Evolutionary conservation across 345 rosid genomes (phyloP).

Genomic region (Mangifera indica): DNA sequence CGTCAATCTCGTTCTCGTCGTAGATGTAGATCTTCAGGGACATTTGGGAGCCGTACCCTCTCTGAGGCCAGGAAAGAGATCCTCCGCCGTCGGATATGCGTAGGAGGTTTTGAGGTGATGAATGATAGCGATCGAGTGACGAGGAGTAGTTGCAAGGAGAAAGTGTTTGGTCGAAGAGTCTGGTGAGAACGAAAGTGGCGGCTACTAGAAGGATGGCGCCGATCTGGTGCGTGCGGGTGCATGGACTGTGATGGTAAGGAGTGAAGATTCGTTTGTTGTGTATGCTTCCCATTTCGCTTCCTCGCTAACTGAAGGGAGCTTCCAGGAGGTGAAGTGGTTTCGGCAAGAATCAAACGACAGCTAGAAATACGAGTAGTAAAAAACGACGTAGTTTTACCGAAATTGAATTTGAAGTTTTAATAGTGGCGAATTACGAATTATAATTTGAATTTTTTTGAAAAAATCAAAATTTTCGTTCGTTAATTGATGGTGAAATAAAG

Average conservation of each 20-base stretch:
- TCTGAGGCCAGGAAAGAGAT: conserved; percentile 52
- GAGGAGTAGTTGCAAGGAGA: conserved; percentile 36
- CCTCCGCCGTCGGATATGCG: conserved; percentile 23
- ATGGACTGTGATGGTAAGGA: conserved; percentile 51
- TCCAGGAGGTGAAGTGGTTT: background rate
- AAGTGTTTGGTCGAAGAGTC: conserved; percentile 64
- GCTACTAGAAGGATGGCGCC: conserved; percentile 68
- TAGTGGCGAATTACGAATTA: too few relatives aligned
- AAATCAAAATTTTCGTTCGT: too few relatives aligned
- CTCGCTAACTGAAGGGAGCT: background rate
- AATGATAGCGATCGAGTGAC: conserved; percentile 10
- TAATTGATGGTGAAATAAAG: too few relatives aligned
- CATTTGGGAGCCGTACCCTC: conserved; percentile 62
- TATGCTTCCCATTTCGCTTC: conserved; percentile 40
- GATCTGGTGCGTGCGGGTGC: conserved; percentile 91
- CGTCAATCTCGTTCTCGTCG: conserved; percentile 81
- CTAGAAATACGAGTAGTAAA: background rate
- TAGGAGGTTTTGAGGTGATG: conserved; percentile 14
- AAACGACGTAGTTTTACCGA: background rate
- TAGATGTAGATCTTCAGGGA: conserved; percentile 83
- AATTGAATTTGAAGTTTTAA: too few relatives aligned
- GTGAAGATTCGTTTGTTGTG: conserved; percentile 43
- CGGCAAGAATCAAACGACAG: background rate
- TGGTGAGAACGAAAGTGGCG: conserved; percentile 79
- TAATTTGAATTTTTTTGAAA: too few relatives aligned